These are phyloP conservation scores for Graphilbum fragrans DNA, from an alignment of 2,329 filamentous ascomycete species.

Conservation along the genomic window DNA sequence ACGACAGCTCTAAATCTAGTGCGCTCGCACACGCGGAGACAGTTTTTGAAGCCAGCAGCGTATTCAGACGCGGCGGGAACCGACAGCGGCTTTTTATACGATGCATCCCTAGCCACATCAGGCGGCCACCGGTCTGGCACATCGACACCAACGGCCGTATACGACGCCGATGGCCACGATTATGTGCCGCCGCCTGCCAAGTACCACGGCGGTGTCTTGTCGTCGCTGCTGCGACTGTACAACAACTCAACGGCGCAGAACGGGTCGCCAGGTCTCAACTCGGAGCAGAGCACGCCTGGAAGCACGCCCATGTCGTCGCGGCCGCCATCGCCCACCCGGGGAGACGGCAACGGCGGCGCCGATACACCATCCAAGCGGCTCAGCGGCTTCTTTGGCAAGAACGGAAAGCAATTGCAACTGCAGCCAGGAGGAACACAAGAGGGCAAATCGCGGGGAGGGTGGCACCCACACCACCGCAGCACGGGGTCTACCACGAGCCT, in stretches of 20 bases:
- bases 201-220: conserved; percentile 63
- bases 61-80: background rate
- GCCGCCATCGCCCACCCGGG: conserved; percentile 22
- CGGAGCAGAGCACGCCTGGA: conserved; percentile 28
- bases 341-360: conserved; percentile 4
- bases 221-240: conserved; percentile 60
- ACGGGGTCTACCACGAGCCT: conserved; percentile 18
- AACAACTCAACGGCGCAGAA: conserved; percentile 26
- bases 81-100: conserved; percentile 7
- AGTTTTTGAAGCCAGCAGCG: background rate
- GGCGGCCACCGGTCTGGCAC: conserved; percentile 13
- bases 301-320: conserved; percentile 30
- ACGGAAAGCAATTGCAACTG: conserved; percentile 30
- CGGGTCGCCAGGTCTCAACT: conserved; percentile 19
- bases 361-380: conserved; percentile 21
- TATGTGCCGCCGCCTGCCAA: conserved; percentile 56
- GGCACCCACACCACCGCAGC: conserved; percentile 6
- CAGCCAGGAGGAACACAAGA: conserved; percentile 11
- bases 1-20: conserved; percentile 11
- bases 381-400: conserved; percentile 26
- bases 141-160: conserved; percentile 30
- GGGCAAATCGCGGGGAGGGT: background rate
- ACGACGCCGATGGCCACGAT: conserved; percentile 43
- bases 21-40: conserved; percentile 6
- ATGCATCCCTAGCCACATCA: conserved; percentile 6